Evolutionary conservation across 768 basidiomycete genomes (phyloP), one percentile per base, ranked within the genome.

Genomic region (Xerocomus brunneocitrinus): DNA sequence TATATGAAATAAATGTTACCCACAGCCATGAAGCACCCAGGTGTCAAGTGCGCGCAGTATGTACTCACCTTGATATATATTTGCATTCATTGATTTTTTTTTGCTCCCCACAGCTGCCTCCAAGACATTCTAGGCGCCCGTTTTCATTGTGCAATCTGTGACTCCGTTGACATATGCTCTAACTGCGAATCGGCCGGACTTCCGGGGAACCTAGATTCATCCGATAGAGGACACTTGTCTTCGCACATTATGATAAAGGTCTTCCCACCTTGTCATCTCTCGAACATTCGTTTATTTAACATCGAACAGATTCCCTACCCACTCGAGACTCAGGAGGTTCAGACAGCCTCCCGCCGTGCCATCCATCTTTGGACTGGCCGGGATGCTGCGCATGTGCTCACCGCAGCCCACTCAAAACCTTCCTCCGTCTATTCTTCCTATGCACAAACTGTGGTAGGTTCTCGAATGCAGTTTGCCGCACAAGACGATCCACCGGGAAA

Each of bases 161-260:
- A 87, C 38, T 81, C 83, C 8, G 79, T 91, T 38, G 90, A 93
- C 61, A 91, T 93, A 32, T 93, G 91, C 60, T 80, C 86, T 16
- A 89, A 91, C 58, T 93, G 91, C 65, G 91, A 93, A 67, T 85
- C 87, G 10, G 89, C 86, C 27, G 91, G 91, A 28, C 75, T 93
- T 32, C 90, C 91, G 3, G 90, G 89, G 6, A 91, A 89, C 54
- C 70, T 91, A 9, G 85, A 91, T 55, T 83, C 87, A 0, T 75
- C 80, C 1, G 87, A 90, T 38, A 86, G 83, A 5, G 90, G 88
- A 0, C 91, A 92, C 59, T 78, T 79, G 50, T 90, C 88, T 14
- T 87, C 89, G 2, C 94, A 98, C 64, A 93, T 95, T 58, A 81
- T 95, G 79, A 90, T 98, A 71, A 98, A 98, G 83, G 93, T 90